Conservation (phyloP, 2,329 filamentous ascomycete species). For the Penicillium expansum region DNA sequence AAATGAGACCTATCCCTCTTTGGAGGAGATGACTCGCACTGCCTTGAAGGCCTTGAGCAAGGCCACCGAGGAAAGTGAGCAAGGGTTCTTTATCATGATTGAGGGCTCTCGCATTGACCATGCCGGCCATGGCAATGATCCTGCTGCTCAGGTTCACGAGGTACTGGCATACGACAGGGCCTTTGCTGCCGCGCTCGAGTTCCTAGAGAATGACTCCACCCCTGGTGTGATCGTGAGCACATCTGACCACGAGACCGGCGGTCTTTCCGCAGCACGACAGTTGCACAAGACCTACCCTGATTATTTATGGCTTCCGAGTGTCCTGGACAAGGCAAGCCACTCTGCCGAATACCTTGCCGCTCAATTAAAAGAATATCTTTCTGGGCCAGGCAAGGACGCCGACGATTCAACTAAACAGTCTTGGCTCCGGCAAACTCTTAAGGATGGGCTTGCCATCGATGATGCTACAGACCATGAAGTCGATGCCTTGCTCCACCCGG, state of each 20-base stretch:
- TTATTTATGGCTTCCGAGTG: conserved; percentile 80
- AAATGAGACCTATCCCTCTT: conserved; percentile 76
- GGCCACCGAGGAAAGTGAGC: conserved; percentile 77
- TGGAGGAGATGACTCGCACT: conserved; percentile 86
- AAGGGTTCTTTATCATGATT: conserved; percentile 98
- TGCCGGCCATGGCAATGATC: conserved; percentile 82
- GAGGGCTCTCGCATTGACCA: conserved; percentile 96
- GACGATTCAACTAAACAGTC: conserved; percentile 50
- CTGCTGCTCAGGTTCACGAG: conserved; percentile 81
- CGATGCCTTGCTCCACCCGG: conserved; percentile 57
- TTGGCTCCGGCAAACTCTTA: conserved; percentile 67
- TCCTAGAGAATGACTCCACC: conserved; percentile 71
- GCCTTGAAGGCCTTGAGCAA: conserved; percentile 75
- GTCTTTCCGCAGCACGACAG: conserved; percentile 76
- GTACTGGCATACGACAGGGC: conserved; percentile 92
- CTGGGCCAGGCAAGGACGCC: conserved; percentile 33
- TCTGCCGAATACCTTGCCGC: conserved; percentile 68
- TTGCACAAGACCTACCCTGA: conserved; percentile 46
- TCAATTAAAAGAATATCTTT: conserved; percentile 61
- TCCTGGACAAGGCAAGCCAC: conserved; percentile 75
- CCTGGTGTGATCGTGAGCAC: conserved; percentile 78
- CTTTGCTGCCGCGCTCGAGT: conserved; percentile 79
- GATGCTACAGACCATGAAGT: conserved; percentile 73
- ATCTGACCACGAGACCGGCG: conserved; percentile 95
- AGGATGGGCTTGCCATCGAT: conserved; percentile 69